Base-by-base conservation (phyloP, 805 yeast genomes). In the Zygosaccharomyces lentus region DNA sequence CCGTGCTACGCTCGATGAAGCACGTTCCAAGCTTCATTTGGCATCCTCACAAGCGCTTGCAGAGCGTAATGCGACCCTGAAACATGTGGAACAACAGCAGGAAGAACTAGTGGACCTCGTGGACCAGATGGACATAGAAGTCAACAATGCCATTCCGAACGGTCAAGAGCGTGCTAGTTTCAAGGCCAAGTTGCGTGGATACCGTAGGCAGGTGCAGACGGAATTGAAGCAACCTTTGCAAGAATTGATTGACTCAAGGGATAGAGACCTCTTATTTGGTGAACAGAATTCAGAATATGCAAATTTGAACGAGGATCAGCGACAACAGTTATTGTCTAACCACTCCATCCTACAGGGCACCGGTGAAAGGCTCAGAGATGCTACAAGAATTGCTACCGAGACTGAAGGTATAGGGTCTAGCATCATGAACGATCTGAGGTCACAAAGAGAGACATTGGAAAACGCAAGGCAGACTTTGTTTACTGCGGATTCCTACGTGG, bases 401-500 rank as follows among this genome's bases (percentile, higher is more conserved):
- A 89, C 99, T 0, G 99, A 93, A 66, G 74, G 75, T 26, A 81
- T 93, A 42, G 99, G 99, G 1, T 87, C 96, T 10, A 84, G 85
- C 53, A 93, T 93, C 43, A 75, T 93, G 68, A 81, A 81, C 57
- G 96, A 91, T 62, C 71, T 93, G 54, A 76, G 96, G 50, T 83
- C 96, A 21, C 99, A 93, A 69, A 74, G 99, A 48, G 99, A 93
- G 59, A 97, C 95, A 60, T 78, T 93, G 36, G 71, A 80, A 44
- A 88, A 90, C 57, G 80, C 96, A 17, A 79, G 97, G 65, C 86
- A 84, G 57, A 87, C 96, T 0, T 71, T 93, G 41, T 77, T 78
- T 67, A 91, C 89, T 51, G 98, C 98, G 0, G 98, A 93, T 62
- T 80, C 84, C 0, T 88, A 90, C 59, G 96, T 93, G 43, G 98